phyloP scores from a whole-genome alignment of 2,329 filamentous ascomycete species.

The Talaromyces sp. region DNA sequence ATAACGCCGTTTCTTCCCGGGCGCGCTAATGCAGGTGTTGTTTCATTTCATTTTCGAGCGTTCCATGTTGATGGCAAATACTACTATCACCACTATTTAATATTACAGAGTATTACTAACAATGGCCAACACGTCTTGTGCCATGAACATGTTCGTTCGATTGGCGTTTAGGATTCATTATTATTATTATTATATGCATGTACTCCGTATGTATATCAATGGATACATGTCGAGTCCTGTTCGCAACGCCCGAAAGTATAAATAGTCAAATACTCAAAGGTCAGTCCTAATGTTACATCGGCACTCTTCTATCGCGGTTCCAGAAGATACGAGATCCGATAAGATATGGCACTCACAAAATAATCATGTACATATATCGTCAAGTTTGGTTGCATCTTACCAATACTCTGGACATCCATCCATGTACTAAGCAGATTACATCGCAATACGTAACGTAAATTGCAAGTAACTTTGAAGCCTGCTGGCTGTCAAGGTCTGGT shows the following conservation, averaged over 20 bases:
- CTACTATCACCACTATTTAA: no score
- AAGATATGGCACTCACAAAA: background rate
- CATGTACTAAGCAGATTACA: no score
- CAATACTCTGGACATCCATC: no score
- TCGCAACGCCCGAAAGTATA: background rate
- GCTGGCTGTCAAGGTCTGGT: no score
- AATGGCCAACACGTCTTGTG: no score
- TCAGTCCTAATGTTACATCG: background rate
- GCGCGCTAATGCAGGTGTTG: background rate
- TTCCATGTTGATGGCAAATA: background rate
- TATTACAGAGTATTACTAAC: no score
- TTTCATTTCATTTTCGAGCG: background rate
- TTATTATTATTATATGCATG: no score
- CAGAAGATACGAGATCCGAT: background rate
- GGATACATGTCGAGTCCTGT: background rate
- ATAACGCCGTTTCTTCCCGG: background rate
- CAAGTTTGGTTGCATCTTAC: no score
- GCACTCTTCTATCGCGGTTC: slow-evolving; percentile 6
- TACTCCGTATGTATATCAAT: no score
- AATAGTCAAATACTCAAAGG: background rate
- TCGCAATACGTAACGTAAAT: no score
- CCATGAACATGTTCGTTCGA: background rate
- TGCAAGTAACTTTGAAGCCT: no score
- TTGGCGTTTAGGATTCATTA: background rate
- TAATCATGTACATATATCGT: no score